Percentiles rank a stretch among this genome's conserved stretches.
These are phyloP conservation scores for Colletotrichum falcatum DNA, from an alignment of 2,329 filamentous ascomycete species.

Conservation along the genomic window DNA sequence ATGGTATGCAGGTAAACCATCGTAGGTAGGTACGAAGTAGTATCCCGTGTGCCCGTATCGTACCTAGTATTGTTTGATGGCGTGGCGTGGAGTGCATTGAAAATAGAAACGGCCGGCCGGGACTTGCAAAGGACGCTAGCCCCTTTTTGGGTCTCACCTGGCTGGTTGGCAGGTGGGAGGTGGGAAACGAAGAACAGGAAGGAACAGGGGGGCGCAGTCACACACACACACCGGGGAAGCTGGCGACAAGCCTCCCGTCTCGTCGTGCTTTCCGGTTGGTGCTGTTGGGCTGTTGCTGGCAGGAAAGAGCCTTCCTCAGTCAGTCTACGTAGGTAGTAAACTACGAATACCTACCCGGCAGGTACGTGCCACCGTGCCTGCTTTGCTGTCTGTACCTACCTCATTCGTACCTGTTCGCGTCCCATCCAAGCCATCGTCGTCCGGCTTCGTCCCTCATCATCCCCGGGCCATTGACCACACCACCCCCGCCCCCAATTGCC, in stretches of 20 bases:
- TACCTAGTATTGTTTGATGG: background rate
- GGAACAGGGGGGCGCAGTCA: background rate
- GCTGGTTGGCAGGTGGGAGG: conserved; percentile 5
- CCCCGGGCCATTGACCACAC: conserved; percentile 30
- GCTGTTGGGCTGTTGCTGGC: background rate
- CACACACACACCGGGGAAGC: conserved; percentile 16
- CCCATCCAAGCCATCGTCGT: conserved; percentile 22
- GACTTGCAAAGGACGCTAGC: conserved; percentile 28
- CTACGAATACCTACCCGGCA: too few species aligned
- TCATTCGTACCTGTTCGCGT: conserved; percentile 10
- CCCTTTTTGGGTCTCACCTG: conserved; percentile 11
- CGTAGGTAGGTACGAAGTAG: background rate
- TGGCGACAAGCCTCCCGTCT: background rate
- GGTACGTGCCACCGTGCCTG: too few species aligned
- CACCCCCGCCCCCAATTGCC: conserved; percentile 15
- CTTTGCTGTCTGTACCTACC: too few species aligned
- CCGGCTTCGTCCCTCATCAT: conserved; percentile 32
- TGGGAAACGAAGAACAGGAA: background rate
- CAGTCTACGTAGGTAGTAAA: too few species aligned
- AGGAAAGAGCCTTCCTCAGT: background rate
- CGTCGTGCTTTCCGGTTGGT: conserved; percentile 11
- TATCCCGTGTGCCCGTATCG: background rate
- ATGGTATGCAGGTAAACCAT: too few species aligned
- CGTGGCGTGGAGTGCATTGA: conserved; percentile 3
- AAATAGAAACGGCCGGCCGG: conserved; percentile 33